Evolutionary conservation across 805 yeast genomes (phyloP).

Genomic region (Yarrowia sp.): DNA sequence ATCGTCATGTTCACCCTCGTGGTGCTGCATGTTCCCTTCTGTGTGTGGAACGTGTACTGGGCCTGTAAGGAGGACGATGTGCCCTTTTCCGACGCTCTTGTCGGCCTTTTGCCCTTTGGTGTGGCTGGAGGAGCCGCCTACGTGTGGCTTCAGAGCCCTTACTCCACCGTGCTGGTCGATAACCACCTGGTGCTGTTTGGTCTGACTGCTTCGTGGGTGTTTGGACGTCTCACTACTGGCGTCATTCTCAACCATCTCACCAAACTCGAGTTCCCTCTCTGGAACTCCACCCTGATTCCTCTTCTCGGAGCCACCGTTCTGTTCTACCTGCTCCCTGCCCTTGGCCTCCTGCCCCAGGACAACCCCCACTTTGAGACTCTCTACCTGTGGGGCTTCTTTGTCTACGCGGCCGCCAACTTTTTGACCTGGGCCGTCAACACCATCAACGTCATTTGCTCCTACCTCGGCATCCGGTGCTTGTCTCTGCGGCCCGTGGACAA

Average conservation of each 20-base stretch:
- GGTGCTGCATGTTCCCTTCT: constrained; percentile 60
- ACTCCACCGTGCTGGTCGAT: constrained; percentile 47
- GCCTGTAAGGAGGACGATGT: constrained; percentile 48
- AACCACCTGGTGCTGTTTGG: constrained; percentile 68
- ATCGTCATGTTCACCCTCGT: constrained; percentile 36
- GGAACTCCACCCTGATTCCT: constrained; percentile 63
- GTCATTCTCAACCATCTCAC: constrained; percentile 83
- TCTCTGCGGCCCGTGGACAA: constrained; percentile 51
- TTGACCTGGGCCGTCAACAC: constrained; percentile 70
- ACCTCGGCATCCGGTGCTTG: constrained; percentile 81
- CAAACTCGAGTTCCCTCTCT: constrained; percentile 70
- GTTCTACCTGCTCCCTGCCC: constrained; percentile 49
- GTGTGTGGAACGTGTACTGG: constrained; percentile 50
- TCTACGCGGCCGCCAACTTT: constrained; percentile 64
- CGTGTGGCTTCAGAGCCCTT: constrained; percentile 46
- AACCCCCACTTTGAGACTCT: constrained; percentile 37
- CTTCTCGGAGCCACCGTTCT: constrained; percentile 40
- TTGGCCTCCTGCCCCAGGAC: constrained; percentile 43
- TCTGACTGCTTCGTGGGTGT: constrained; percentile 73
- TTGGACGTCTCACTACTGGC: constrained; percentile 68
- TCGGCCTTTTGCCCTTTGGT: constrained; percentile 69
- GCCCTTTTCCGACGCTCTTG: constrained; percentile 41
- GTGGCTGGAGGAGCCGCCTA: constrained; percentile 52
- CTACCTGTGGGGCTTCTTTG: constrained; percentile 56
- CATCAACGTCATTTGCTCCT: constrained; percentile 73